These are phyloP conservation scores for Hypericum androsaemum DNA, from an alignment of 345 rosid species.

Conservation along the genomic window DNA sequence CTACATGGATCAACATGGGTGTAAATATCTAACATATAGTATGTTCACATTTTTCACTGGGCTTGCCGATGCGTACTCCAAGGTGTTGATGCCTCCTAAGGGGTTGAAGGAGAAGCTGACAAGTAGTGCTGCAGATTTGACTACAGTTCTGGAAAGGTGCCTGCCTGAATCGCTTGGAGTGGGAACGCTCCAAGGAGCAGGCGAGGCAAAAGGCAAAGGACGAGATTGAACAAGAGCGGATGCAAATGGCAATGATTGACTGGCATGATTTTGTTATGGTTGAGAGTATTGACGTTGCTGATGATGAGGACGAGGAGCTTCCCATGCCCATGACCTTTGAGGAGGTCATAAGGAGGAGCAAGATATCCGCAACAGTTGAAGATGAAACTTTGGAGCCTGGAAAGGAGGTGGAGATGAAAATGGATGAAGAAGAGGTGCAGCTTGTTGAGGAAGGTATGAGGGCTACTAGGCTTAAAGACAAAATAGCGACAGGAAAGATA, in stretches of 20 bases:
- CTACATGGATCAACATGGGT: too few species aligned
- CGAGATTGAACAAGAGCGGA: constrained; percentile 75
- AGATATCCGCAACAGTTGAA: constrained; percentile 51
- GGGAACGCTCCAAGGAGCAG: constrained; percentile 84
- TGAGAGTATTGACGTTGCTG: constrained; percentile 74
- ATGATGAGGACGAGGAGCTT: constrained; percentile 77
- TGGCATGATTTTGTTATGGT: constrained; percentile 93
- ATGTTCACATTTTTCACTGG: constrained; percentile 68
- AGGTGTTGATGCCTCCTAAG: constrained; percentile 70
- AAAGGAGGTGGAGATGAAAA: constrained; percentile 86
- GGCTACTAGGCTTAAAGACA: constrained; percentile 55
- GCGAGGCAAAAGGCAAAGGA: constrained; percentile 78
- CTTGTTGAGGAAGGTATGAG: constrained; percentile 87
- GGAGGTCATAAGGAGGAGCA: constrained; percentile 76
- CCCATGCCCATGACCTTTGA: constrained; percentile 85
- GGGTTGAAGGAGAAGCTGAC: constrained; percentile 55
- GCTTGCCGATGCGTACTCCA: constrained; percentile 72
- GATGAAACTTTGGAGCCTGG: constrained; percentile 71
- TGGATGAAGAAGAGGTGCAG: constrained; percentile 88
- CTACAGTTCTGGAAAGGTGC: constrained; percentile 69
- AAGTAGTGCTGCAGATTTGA: constrained; percentile 51
- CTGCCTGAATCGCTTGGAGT: constrained; percentile 75
- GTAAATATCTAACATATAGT: too few species aligned
- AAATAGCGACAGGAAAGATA: constrained; percentile 29
- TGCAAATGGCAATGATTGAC: constrained; percentile 87